Conservation (phyloP, 495 filamentous ascomycete genomes). For the Xanthoparmelia taractica region DNA sequence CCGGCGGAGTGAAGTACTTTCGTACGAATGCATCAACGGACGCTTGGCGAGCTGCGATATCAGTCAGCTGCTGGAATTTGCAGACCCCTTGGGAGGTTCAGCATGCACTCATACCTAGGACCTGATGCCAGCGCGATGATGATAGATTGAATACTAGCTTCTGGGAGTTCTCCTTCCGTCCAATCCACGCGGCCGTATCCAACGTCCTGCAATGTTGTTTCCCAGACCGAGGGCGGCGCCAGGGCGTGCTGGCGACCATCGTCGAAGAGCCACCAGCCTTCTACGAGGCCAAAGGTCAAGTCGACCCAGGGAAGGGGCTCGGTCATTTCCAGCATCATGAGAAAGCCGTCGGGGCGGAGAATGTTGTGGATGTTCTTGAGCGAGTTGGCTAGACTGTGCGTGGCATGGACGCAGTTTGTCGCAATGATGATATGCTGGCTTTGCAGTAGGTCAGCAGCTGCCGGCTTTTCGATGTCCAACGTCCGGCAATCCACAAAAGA, state of each 20-base stretch:
- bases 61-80: slow-evolving; percentile 2
- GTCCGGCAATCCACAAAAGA: slow-evolving; percentile 37
- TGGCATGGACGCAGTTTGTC: slow-evolving; percentile 45
- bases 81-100: slow-evolving; percentile 6
- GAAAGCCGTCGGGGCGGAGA: slow-evolving; percentile 35
- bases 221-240: slow-evolving; percentile 31
- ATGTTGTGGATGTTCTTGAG: slow-evolving; percentile 31
- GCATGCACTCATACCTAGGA: slow-evolving; percentile 22
- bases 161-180: slow-evolving; percentile 40
- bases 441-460: slow-evolving; percentile 30
- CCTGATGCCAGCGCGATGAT: slow-evolving; percentile 41
- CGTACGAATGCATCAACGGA: slow-evolving; percentile 30
- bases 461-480: slow-evolving; percentile 38
- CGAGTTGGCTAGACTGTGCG: slow-evolving; percentile 32
- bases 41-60: slow-evolving; percentile 26
- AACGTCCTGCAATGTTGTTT: slow-evolving; percentile 30
- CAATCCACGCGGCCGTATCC: slow-evolving; percentile 45
- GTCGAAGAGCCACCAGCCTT: slow-evolving; percentile 48
- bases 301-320: slow-evolving; percentile 35
- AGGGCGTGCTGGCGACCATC: slow-evolving; percentile 45
- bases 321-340: slow-evolving; percentile 40
- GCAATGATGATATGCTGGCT: slow-evolving; percentile 42
- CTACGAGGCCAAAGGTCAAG: slow-evolving; percentile 42
- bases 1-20: neutral
- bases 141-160: slow-evolving; percentile 36